Conservation (phyloP, 495 filamentous ascomycete species). For the Aspergillus cristatus region DNA sequence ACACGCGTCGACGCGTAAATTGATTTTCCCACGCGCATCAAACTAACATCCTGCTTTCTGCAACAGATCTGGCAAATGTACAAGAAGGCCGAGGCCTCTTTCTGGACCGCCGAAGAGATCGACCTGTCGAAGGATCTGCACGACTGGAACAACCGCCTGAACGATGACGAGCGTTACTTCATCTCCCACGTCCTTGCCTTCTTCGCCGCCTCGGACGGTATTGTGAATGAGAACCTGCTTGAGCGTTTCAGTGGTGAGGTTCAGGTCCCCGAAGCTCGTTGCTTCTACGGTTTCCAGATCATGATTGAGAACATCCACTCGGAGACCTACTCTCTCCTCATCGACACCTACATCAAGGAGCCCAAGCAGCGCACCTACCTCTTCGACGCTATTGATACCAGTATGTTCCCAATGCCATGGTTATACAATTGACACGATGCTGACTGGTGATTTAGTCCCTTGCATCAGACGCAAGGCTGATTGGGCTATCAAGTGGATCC, state of each 20-base stretch:
- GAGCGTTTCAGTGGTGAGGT: slow-evolving; percentile 97
- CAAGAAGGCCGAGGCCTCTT: slow-evolving; percentile 99
- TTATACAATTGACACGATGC: slow-evolving; percentile 1
- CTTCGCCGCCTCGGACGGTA: slow-evolving; percentile 98
- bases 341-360: slow-evolving; percentile 99
- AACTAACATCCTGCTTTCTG: slow-evolving; percentile 8
- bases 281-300: slow-evolving; percentile 99
- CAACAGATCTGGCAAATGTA: slow-evolving; percentile 99
- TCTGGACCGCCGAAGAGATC: slow-evolving; percentile 99
- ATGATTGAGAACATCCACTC: slow-evolving; percentile 99
- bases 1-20: slow-evolving; percentile 65
- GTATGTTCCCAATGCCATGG: slow-evolving; percentile 34
- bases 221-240: slow-evolving; percentile 98
- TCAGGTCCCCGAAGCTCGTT: slow-evolving; percentile 94
- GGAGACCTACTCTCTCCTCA: slow-evolving; percentile 97
- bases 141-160: slow-evolving; percentile 97
- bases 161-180: slow-evolving; percentile 96
- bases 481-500: slow-evolving; percentile 93
- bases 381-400: slow-evolving; percentile 98
- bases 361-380: slow-evolving; percentile 89
- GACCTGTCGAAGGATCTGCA: slow-evolving; percentile 97
- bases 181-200: slow-evolving; percentile 97
- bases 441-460: slow-evolving; percentile 52
- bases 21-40: slow-evolving; percentile 23
- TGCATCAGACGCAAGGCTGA: slow-evolving; percentile 97